Conservation (phyloP, 2,329 filamentous ascomycete species). For the Fusarium devonianum region DNA sequence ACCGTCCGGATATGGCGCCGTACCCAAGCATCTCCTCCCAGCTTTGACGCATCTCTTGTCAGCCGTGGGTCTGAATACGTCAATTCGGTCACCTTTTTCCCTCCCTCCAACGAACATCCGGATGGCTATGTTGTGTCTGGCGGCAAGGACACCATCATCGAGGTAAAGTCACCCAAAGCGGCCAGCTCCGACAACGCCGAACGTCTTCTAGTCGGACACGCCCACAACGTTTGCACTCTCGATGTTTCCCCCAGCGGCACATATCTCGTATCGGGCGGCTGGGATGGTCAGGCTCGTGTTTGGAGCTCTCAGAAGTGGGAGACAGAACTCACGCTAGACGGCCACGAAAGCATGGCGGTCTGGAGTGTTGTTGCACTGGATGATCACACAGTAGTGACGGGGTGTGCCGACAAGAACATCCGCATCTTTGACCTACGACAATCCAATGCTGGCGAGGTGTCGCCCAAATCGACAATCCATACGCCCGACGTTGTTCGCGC, state of each 20-base stretch:
- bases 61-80: constrained; percentile 85
- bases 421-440: constrained; percentile 79
- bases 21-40: constrained; percentile 68
- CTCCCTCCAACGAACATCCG: constrained; percentile 71
- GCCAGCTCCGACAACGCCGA: constrained; percentile 79
- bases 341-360: constrained; percentile 78
- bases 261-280: constrained; percentile 88
- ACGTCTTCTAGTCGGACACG: constrained; percentile 84
- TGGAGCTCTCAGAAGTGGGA: constrained; percentile 92
- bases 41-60: constrained; percentile 79
- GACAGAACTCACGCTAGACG: constrained; percentile 71
- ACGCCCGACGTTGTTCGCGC: constrained; percentile 87
- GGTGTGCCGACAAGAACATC: constrained; percentile 88
- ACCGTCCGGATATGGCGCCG: constrained; percentile 88
- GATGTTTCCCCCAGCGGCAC: constrained; percentile 76
- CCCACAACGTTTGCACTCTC: constrained; percentile 85
- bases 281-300: constrained; percentile 87
- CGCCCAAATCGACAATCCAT: constrained; percentile 62
- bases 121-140: constrained; percentile 86
- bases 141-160: constrained; percentile 91
- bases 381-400: constrained; percentile 83
- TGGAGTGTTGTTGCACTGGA: constrained; percentile 93
- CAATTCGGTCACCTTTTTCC: constrained; percentile 82
- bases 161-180: constrained; percentile 78
- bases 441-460: constrained; percentile 61